Percentiles rank a stretch among this genome's conserved stretches.
phyloP scores from a whole-genome alignment of 768 basidiomycete species.

The Panaeolus cyanescens region DNA sequence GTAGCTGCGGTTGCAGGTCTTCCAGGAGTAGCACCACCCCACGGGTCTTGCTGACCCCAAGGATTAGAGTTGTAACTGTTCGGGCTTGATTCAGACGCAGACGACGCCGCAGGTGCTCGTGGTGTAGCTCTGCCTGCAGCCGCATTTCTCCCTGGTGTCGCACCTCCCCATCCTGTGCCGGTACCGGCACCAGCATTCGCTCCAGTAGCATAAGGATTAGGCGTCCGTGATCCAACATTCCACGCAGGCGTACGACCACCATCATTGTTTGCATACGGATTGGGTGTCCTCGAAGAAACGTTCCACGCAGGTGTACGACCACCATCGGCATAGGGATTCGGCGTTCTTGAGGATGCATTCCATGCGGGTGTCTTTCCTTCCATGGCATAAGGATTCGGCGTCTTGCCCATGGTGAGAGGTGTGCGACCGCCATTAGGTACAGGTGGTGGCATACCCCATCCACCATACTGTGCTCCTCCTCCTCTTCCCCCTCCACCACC shows the following conservation, averaged over 20 bases:
- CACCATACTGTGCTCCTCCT: conserved; percentile 17
- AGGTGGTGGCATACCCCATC: conserved; percentile 21
- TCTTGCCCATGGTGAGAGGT: conserved; percentile 43
- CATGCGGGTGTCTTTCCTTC: conserved; percentile 66
- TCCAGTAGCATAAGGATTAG: conserved; percentile 70
- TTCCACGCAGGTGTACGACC: conserved; percentile 72
- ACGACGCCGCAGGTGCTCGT: conserved; percentile 10
- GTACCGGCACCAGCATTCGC: conserved; percentile 34
- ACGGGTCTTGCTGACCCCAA: conserved; percentile 16
- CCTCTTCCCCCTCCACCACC: conserved; percentile 11
- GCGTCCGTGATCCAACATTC: conserved; percentile 62
- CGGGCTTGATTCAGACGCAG: neutral
- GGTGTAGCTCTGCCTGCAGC: conserved; percentile 23
- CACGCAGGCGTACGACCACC: conserved; percentile 73
- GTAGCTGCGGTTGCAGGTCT: conserved; percentile 12
- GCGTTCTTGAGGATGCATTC: conserved; percentile 66
- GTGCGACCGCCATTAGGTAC: conserved; percentile 31
- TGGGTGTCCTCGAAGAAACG: conserved; percentile 59
- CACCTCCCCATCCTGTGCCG: conserved; percentile 43
- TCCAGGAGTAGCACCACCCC: conserved; percentile 42
- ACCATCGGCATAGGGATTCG: conserved; percentile 66
- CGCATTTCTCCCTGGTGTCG: conserved; percentile 40
- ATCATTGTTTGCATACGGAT: conserved; percentile 58
- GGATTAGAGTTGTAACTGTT: neutral
- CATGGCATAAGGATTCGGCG: conserved; percentile 71